Evolutionary conservation across 75 land plant genomes (phyloP).

Genomic region (Picea glauca): DNA sequence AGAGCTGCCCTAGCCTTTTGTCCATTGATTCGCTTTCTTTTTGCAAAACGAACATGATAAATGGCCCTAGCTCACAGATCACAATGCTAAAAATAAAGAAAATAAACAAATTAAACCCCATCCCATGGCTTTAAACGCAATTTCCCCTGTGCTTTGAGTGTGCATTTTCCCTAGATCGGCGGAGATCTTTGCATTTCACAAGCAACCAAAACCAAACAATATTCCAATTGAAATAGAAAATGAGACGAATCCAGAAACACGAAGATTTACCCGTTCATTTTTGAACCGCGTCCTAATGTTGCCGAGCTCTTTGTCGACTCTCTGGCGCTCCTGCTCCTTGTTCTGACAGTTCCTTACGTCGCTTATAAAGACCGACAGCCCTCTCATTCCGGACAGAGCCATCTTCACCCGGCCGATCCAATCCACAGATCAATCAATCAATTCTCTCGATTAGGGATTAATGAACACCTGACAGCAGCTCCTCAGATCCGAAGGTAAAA

Average conservation of each 20-base stretch:
- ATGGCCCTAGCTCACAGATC: background rate
- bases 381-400: slow-evolving; percentile 98
- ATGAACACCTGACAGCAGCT: too few species aligned
- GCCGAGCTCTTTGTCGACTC: slow-evolving; percentile 99
- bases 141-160: background rate
- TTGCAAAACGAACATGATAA: too few species aligned
- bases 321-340: slow-evolving; percentile 91
- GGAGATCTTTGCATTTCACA: background rate
- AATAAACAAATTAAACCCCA: background rate
- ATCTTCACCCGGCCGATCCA: slow-evolving; percentile 41
- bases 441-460: too few species aligned
- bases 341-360: slow-evolving; percentile 97
- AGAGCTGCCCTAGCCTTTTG: background rate
- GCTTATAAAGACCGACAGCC: slow-evolving; percentile 97
- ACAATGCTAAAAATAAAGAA: background rate
- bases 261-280: slow-evolving; percentile 57
- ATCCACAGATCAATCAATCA: slow-evolving; percentile 10
- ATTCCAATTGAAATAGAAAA: background rate
- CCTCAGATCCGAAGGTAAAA: too few species aligned
- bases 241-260: slow-evolving; percentile 3
- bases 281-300: slow-evolving; percentile 86
- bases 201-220: background rate
- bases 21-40: background rate
- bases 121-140: too few species aligned
- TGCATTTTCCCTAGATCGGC: background rate